Conservation (phyloP, 2,329 filamentous ascomycete genomes). For the Colletotrichum cordylinicola region DNA sequence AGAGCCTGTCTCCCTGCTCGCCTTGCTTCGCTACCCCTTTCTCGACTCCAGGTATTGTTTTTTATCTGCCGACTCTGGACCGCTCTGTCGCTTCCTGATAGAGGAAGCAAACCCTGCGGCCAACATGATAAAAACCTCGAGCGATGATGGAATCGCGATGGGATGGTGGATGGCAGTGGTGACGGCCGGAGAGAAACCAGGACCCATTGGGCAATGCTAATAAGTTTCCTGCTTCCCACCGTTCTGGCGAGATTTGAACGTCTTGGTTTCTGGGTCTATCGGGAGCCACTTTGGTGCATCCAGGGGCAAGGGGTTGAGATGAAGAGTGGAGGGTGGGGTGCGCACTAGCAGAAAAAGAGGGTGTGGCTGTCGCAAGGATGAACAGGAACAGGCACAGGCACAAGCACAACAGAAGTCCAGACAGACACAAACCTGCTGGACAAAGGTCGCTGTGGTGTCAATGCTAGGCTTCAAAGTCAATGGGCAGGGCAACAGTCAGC, state of each 20-base stretch:
- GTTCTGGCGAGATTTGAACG: conserved; percentile 31
- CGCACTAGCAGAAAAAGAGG: background rate
- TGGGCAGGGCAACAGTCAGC: conserved; percentile 4
- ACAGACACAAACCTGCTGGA: background rate
- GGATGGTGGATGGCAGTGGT: background rate
- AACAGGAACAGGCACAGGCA: background rate
- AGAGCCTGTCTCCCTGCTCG: background rate
- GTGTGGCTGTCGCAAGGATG: background rate
- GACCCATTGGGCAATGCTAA: conserved; percentile 2
- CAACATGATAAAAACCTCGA: background rate
- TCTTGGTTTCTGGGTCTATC: conserved; percentile 27
- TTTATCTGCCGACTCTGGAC: background rate
- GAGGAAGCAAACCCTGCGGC: background rate
- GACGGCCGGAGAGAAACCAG: background rate
- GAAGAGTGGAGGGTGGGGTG: background rate
- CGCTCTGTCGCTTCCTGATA: background rate
- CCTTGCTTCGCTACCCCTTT: conserved; percentile 2
- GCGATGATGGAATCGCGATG: conserved; percentile 1
- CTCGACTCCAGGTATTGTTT: background rate
- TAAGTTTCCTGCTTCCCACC: conserved; percentile 16
- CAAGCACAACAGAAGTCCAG: background rate
- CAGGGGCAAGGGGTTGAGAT: conserved; percentile 19
- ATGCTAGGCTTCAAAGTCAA: background rate
- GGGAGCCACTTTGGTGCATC: conserved; percentile 20
- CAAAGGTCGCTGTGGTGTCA: background rate